phyloP scores from a whole-genome alignment of 1,284 basidiomycete genomes.

The Pyrrhoderma noxium region DNA sequence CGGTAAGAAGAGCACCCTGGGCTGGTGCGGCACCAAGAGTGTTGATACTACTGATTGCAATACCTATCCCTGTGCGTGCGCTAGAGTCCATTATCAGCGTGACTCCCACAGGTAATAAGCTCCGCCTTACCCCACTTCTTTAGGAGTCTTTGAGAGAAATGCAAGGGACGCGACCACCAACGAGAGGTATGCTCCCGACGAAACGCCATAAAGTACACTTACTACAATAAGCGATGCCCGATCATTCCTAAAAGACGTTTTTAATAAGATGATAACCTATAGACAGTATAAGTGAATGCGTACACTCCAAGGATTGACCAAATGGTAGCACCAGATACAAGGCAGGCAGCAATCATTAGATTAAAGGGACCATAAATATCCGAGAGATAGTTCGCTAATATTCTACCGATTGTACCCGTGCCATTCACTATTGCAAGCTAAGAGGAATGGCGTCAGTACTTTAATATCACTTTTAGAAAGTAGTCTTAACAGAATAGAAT shows the following conservation, averaged over 20 bases:
- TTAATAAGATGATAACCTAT: not conserved
- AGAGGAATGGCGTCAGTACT: not conserved
- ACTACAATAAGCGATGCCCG: slow-evolving; percentile 10
- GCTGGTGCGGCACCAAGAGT: slow-evolving; percentile 1
- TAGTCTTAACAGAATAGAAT: slow-evolving; percentile 17
- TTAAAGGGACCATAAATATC: slow-evolving; percentile 2
- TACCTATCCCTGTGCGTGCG: slow-evolving; percentile 3
- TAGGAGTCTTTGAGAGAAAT: slow-evolving; percentile 5
- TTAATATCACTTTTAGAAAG: no score
- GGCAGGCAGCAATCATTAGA: not conserved
- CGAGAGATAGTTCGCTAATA: slow-evolving; percentile 29
- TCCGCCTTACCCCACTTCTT: slow-evolving; percentile 5
- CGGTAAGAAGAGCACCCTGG: slow-evolving; percentile 5
- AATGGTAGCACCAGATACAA: slow-evolving; percentile 17
- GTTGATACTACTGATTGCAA: slow-evolving; percentile 1
- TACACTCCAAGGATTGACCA: slow-evolving; percentile 21
- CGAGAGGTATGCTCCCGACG: slow-evolving; percentile 19
- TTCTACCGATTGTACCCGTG: slow-evolving; percentile 34
- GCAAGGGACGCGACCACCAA: slow-evolving; percentile 3
- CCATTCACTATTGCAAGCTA: slow-evolving; percentile 36
- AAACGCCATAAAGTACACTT: slow-evolving; percentile 19
- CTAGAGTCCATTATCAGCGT: not conserved
- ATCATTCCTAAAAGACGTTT: slow-evolving; percentile 2
- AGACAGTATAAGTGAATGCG: not conserved
- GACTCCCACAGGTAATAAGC: not conserved